These are phyloP conservation scores for Ophiobolus disseminans DNA, from an alignment of 2,329 filamentous ascomycete species.

Conservation along the genomic window DNA sequence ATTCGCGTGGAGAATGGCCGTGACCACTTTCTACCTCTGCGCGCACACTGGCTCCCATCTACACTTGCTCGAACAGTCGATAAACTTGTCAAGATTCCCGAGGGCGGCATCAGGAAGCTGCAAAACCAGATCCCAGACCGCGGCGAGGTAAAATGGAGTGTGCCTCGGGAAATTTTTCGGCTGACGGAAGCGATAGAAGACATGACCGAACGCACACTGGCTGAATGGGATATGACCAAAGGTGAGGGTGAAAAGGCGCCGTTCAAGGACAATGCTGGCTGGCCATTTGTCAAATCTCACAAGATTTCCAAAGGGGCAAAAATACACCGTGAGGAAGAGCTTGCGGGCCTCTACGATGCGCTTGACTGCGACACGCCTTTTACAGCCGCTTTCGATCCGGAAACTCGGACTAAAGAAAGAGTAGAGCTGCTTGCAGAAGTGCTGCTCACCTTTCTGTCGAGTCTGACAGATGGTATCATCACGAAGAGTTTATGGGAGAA, in stretches of 20 bases:
- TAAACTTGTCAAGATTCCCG: slow-evolving; percentile 83
- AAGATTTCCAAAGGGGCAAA: slow-evolving; percentile 52
- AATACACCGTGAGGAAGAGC: slow-evolving; percentile 50
- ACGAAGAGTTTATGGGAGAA: slow-evolving; percentile 70
- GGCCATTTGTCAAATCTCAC: slow-evolving; percentile 62
- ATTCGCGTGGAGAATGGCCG: slow-evolving; percentile 82
- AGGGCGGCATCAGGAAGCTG: slow-evolving; percentile 77
- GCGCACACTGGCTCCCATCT: slow-evolving; percentile 79
- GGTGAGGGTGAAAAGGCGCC: slow-evolving; percentile 51
- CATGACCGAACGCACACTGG: slow-evolving; percentile 63
- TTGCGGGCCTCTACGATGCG: slow-evolving; percentile 64
- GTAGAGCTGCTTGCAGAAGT: slow-evolving; percentile 77
- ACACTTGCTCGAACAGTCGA: slow-evolving; percentile 86
- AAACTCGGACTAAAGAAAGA: slow-evolving; percentile 69
- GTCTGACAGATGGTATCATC: slow-evolving; percentile 80
- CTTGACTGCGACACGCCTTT: slow-evolving; percentile 75
- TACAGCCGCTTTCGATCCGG: slow-evolving; percentile 62
- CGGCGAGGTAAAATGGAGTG: slow-evolving; percentile 70
- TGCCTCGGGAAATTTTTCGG: slow-evolving; percentile 86
- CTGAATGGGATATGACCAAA: slow-evolving; percentile 68
- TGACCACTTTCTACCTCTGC: slow-evolving; percentile 89
- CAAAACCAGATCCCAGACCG: slow-evolving; percentile 59
- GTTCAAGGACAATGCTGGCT: slow-evolving; percentile 63
- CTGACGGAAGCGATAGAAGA: slow-evolving; percentile 81
- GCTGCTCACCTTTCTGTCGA: slow-evolving; percentile 75